These are phyloP conservation scores for Ascochyta lentis DNA, from an alignment of 2,329 filamentous ascomycete genomes.

Conservation along the genomic window DNA sequence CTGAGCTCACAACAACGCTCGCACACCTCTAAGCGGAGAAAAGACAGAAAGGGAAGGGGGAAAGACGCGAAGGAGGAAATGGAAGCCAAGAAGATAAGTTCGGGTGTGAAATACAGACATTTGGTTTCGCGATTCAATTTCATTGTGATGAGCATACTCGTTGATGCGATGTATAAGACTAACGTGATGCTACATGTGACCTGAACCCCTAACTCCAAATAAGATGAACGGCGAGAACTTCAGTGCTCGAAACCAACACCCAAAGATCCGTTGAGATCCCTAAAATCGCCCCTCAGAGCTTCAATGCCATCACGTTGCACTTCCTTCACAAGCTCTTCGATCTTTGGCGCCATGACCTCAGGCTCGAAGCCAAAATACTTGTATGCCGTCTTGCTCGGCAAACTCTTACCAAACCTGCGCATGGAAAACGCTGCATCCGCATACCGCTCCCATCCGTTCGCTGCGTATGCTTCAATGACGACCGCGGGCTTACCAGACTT, in stretches of 20 bases:
- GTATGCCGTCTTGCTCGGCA: constrained; percentile 62
- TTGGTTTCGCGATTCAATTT: too few species aligned
- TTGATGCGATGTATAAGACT: too few species aligned
- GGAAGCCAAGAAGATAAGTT: too few species aligned
- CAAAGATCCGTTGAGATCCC: constrained; percentile 18
- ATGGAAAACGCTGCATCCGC: constrained; percentile 62
- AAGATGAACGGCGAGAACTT: background rate
- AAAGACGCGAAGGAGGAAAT: too few species aligned
- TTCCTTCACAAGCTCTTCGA: constrained; percentile 44
- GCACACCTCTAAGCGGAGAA: too few species aligned
- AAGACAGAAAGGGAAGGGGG: too few species aligned
- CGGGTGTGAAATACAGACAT: too few species aligned
- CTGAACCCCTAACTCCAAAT: background rate
- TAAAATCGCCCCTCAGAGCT: constrained; percentile 14
- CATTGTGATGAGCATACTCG: too few species aligned
- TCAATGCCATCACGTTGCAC: constrained; percentile 43
- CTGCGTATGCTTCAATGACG: constrained; percentile 64
- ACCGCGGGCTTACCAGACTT: constrained; percentile 55
- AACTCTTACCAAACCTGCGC: constrained; percentile 59
- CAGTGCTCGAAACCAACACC: constrained; percentile 20
- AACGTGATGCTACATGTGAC: background rate
- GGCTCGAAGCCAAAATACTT: constrained; percentile 62
- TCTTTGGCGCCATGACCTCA: constrained; percentile 51
- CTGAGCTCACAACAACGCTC: too few species aligned
- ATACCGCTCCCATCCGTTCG: constrained; percentile 65